These are phyloP conservation scores for Pluteus cervinus DNA, from an alignment of 768 basidiomycete species.

Conservation along the genomic window DNA sequence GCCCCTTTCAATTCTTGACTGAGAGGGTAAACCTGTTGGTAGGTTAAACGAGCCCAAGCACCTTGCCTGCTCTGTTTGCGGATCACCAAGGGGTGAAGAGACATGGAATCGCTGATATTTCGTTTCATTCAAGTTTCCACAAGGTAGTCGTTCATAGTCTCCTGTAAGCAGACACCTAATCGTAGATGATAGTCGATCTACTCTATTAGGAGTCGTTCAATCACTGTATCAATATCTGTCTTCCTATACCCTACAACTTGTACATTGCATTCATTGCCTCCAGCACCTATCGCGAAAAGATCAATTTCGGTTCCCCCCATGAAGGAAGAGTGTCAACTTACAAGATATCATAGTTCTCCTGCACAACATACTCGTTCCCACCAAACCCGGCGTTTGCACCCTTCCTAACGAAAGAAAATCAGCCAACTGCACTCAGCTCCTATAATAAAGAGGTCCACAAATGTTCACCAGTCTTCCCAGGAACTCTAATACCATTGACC, in stretches of 20 bases:
- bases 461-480: constrained; percentile 70
- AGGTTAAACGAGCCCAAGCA: constrained; percentile 49
- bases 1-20: constrained; percentile 2
- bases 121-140: no score
- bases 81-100: constrained; percentile 42
- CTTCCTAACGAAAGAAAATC: constrained; percentile 17
- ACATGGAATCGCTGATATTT: constrained; percentile 10
- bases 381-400: constrained; percentile 41
- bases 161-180: no score
- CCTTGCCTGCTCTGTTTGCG: constrained; percentile 59
- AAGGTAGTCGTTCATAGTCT: no score
- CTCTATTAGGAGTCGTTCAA: no score
- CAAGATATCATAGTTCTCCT: constrained; percentile 43
- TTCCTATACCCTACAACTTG: no score
- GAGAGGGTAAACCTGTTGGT: constrained; percentile 5
- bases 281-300: no score
- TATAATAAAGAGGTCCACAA: constrained; percentile 37
- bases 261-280: no score
- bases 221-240: no score
- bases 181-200: no score
- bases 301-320: no score
- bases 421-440: constrained; percentile 3
- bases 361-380: constrained; percentile 34
- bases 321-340: constrained; percentile 28
- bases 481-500: constrained; percentile 50